Conservation (phyloP, 1,284 basidiomycete species). For the Sporisorium sorghi region DNA sequence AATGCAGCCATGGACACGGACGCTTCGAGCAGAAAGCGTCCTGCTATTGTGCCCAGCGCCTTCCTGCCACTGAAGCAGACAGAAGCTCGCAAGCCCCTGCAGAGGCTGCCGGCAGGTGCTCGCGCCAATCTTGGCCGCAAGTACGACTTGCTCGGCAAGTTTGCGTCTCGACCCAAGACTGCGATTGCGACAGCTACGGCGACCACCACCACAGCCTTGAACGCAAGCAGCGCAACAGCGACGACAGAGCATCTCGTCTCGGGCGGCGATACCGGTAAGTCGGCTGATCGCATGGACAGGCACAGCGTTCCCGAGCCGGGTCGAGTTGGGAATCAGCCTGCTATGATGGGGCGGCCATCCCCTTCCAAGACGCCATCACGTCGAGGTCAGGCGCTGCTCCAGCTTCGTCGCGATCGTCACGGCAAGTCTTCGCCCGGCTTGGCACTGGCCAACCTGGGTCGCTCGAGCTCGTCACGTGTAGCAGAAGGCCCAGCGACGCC, state of each 20-base stretch:
- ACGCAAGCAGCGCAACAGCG: conserved; percentile 3
- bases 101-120: conserved; percentile 24
- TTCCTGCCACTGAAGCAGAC: conserved; percentile 35
- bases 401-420: conserved; percentile 22
- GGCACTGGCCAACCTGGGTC: not conserved
- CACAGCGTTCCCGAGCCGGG: conserved; percentile 6
- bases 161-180: conserved; percentile 34
- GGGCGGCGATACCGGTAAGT: conserved; percentile 8
- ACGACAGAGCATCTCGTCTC: conserved; percentile 4
- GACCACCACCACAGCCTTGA: not conserved
- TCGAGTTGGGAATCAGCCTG: not conserved
- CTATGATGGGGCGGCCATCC: conserved; percentile 8
- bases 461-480: conserved; percentile 12
- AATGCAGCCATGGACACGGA: conserved; percentile 36
- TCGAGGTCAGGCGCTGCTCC: conserved; percentile 34
- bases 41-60: conserved; percentile 42
- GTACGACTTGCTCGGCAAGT: conserved; percentile 49
- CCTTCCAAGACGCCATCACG: conserved; percentile 15
- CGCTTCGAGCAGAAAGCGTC: conserved; percentile 24
- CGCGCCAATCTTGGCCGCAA: conserved; percentile 34
- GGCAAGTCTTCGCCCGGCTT: conserved; percentile 21
- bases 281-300: conserved; percentile 3
- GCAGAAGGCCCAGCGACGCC: conserved; percentile 34
- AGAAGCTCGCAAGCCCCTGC: conserved; percentile 32
- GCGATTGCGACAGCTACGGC: conserved; percentile 6